A percentile compares a stretch with the other conserved stretches of the same genome.
Conservation (phyloP, 2,329 filamentous ascomycete species). For the Microthyrium microscopicum region DNA sequence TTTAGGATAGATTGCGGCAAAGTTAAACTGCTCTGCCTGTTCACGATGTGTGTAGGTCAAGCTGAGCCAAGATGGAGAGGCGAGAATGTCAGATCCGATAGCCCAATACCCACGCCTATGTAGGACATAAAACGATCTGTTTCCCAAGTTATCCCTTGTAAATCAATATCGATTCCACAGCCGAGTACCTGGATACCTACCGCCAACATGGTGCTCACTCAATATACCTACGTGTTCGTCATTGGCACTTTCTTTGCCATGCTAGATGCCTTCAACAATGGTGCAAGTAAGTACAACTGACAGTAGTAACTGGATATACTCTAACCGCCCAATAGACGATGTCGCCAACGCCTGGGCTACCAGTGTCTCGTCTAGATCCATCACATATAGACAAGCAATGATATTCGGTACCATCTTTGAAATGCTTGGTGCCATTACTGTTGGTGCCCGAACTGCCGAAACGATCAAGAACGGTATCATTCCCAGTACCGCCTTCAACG, state of each 20-base stretch:
- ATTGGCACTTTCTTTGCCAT: constrained; percentile 62
- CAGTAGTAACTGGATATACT: constrained; percentile 15
- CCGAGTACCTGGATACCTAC: too few relatives aligned
- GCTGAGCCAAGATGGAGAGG: too few relatives aligned
- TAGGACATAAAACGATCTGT: too few relatives aligned
- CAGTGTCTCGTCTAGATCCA: constrained; percentile 62
- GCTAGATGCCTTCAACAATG: constrained; percentile 65
- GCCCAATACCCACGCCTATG: too few relatives aligned
- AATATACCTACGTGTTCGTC: constrained; percentile 57
- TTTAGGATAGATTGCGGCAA: too few relatives aligned
- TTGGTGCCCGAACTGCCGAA: constrained; percentile 23
- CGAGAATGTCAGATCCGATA: too few relatives aligned
- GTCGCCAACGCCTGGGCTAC: constrained; percentile 75
- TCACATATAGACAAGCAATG: constrained; percentile 49
- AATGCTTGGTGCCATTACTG: constrained; percentile 27
- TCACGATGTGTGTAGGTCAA: too few relatives aligned
- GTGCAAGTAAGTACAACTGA: constrained; percentile 46
- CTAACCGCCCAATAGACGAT: constrained; percentile 38
- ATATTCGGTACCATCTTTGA: constrained; percentile 27
- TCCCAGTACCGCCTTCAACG: constrained; percentile 25
- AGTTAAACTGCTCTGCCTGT: too few relatives aligned
- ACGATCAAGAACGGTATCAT: constrained; percentile 34
- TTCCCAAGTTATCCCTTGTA: too few relatives aligned
- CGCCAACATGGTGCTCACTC: constrained; percentile 38
- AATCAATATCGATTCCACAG: too few relatives aligned